A percentile compares a stretch with the other conserved stretches of the same genome.
These are phyloP conservation scores for Ceratocystis cubensis DNA, from an alignment of 2,329 filamentous ascomycete species.

Conservation along the genomic window DNA sequence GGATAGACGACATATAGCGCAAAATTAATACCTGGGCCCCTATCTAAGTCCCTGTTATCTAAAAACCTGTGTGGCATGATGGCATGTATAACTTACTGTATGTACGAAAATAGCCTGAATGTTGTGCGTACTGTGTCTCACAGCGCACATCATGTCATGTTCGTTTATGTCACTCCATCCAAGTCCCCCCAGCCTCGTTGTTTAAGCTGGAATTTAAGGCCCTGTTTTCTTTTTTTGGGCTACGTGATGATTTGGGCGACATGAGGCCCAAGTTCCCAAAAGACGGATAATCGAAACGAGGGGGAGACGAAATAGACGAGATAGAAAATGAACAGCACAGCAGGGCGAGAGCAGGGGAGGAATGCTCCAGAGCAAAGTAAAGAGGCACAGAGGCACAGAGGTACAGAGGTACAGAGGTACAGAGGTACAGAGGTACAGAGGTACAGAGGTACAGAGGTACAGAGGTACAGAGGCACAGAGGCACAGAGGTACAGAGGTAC, in stretches of 20 bases:
- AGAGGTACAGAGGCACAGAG: not conserved
- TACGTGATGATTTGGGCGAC: not conserved
- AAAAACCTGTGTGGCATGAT: no score
- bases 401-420: not conserved
- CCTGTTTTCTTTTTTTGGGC: not conserved
- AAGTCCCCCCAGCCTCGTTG: not conserved
- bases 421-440: not conserved
- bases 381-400: not conserved
- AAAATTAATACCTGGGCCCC: no score
- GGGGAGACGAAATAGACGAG: not conserved
- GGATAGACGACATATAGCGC: no score
- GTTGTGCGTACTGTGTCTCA: no score
- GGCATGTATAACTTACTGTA: no score
- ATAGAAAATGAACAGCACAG: not conserved
- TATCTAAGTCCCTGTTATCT: no score
- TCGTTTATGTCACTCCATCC: not conserved
- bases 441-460: not conserved
- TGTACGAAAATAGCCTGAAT: no score
- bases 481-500: not conserved
- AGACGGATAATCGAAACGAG: not conserved
- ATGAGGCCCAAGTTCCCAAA: not conserved
- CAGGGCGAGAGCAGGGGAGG: not conserved
- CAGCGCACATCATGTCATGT: not conserved
- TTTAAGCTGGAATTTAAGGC: conserved; percentile 4
- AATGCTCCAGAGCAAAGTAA: not conserved